Base-by-base conservation (phyloP, 1,284 basidiomycete genomes). In the Leccinum variabile region DNA sequence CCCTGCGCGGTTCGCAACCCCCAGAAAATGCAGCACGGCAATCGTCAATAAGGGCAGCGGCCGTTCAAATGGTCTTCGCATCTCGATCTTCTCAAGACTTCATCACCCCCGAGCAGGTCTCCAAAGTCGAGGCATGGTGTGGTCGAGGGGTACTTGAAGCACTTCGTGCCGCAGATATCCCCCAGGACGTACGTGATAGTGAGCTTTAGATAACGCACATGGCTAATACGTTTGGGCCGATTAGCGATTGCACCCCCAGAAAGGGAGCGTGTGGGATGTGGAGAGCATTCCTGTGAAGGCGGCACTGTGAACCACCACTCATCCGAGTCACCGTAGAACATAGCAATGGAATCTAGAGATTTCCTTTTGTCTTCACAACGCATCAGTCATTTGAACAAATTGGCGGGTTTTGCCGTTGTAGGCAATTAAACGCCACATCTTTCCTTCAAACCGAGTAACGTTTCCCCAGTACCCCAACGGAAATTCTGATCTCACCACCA, bases 41-140 rank as follows among this genome's bases (percentile, higher is more conserved):
- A 56, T 32, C 83, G 52, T 70, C 77, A 69, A 92, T 94, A 70
- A 81, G 84, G 65, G 91, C 88, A 2, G 90, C 91, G 7, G 89
- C 89, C 14, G 85, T 86, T 16, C 92, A 94, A 65, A 92, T 94
- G 85, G 85, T 94, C 22, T 94, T 92, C 69, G 92, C 92, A n/a
- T 84, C 88, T 56, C 84, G 92, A 52, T 82, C 79, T 44, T 90
- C 89, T n/a, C 82, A 81, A 64, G 89, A 83, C 59, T 93, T 94
- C 70, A 93, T 94, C 68, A 85, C 85, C 4, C 92, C 92, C 6
- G 79, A 84, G 44, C 78, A 85, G 63, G 91, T 92, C 41, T 76
- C 77, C 16, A 77, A 79, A 58, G 72, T 89, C n/a, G 91, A 94
- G 72, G 75, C 77, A 46, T 91, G 88, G 89, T 81, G 84, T 32